These are phyloP conservation scores for Thuja plicata DNA, from an alignment of 83 land plant species.

Conservation along the genomic window DNA sequence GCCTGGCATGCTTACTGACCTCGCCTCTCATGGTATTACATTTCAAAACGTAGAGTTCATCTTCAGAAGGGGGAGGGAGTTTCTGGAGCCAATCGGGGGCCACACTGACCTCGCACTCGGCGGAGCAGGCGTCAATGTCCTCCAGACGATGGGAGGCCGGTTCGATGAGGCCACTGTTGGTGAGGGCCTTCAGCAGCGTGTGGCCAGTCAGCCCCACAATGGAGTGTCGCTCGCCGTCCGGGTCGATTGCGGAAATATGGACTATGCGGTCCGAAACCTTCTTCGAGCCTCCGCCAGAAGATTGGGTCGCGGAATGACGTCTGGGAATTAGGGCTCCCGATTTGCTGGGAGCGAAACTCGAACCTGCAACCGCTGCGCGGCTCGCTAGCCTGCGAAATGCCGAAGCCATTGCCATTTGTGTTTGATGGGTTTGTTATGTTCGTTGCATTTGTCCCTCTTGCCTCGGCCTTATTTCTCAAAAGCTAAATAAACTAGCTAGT, in stretches of 20 bases:
- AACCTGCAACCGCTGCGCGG: slow-evolving; percentile 9
- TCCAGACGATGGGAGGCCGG: slow-evolving; percentile 39
- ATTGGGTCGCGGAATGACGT: neutral
- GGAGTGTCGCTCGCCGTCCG: slow-evolving; percentile 27
- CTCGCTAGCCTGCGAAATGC: slow-evolving; percentile 17
- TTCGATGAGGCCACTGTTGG: slow-evolving; percentile 30
- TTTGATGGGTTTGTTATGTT: no score
- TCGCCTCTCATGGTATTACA: slow-evolving; percentile 10
- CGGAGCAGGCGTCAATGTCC: slow-evolving; percentile 38
- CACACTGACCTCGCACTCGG: slow-evolving; percentile 42
- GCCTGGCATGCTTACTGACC: slow-evolving; percentile 30
- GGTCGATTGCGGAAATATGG: slow-evolving; percentile 35
- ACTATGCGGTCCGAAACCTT: slow-evolving; percentile 30
- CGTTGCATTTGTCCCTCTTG: no score
- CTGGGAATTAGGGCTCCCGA: neutral
- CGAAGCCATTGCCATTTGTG: slow-evolving; percentile 15
- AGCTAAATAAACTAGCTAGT: no score
- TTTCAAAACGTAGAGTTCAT: slow-evolving; percentile 37
- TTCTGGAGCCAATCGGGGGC: slow-evolving; percentile 43
- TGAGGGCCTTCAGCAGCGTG: slow-evolving; percentile 38
- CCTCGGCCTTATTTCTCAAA: no score
- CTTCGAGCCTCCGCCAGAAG: neutral
- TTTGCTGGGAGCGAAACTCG: neutral
- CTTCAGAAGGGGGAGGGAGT: slow-evolving; percentile 43
- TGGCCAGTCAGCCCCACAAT: slow-evolving; percentile 37